Percentiles rank a stretch among this genome's conserved stretches.
phyloP scores from a whole-genome alignment of 768 basidiomycete genomes.

The Lactarius tabidus region DNA sequence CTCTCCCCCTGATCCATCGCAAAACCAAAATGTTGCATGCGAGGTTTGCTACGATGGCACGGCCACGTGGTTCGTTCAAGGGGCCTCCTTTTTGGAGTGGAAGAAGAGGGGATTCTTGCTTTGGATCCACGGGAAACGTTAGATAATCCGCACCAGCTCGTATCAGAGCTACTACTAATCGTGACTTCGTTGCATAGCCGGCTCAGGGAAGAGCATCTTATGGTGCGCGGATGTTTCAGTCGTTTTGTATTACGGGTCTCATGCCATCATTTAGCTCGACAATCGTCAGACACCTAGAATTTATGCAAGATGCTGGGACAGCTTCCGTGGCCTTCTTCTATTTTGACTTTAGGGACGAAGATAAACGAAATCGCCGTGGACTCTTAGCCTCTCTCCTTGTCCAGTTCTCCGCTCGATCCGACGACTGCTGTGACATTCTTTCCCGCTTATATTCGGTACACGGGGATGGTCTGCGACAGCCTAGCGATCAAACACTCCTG shows the following conservation, averaged over 20 bases:
- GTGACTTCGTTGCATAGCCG: not conserved
- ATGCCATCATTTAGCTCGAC: not conserved
- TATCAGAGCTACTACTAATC: not conserved
- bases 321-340: not conserved
- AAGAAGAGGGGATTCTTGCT: not conserved
- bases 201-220: not conserved
- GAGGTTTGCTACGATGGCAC: not conserved
- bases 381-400: not conserved
- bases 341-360: not conserved
- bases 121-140: slow-evolving; percentile 1
- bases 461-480: not conserved
- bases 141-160: not conserved
- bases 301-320: not conserved
- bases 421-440: not conserved
- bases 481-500: not conserved
- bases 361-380: not conserved
- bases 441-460: not conserved
- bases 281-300: not conserved
- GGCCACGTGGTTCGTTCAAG: not conserved
- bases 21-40: not conserved
- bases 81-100: not conserved
- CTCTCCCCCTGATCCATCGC: not conserved
- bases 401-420: not conserved
- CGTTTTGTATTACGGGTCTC: no score
- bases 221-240: not conserved